Evolutionary conservation across 192 early-diverging fungal genomes (phyloP), one percentile per base, ranked within the genome.

Genomic region (Obelidium mucronatum): DNA sequence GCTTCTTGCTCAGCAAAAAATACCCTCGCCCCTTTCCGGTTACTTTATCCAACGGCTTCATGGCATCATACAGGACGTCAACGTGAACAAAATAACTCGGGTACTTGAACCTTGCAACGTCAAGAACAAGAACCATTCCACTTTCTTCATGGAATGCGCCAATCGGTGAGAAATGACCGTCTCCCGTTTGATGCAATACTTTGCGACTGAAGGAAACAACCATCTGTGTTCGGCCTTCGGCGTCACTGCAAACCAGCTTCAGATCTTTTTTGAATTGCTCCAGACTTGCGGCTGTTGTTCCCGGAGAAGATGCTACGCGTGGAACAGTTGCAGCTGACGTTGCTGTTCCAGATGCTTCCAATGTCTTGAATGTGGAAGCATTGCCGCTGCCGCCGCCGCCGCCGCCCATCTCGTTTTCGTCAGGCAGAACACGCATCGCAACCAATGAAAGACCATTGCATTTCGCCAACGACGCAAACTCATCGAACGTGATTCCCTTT

Each of bases 111-210:
- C 85, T 84, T 0, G 95, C 96, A 11, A 91, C 93, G 76, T 98
- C 96, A 26, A 97, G 80, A 4, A 98, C 93, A 44, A 98, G 82
- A 2, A 90, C 93, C 75, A 86, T 87, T 63, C 93, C 88, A 3
- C 84, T 79, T n/a, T 81, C 90, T 13, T 88, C 83, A 56, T 94
- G 89, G 74, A 92, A 97, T 3, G 90, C 94, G 11, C 91, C 94
- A 71, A 98, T 91, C 22, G 96, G 96, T n/a, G 83, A 91, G 64
- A 96, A 98, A 70, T 98, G 96, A 1, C 96, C 97, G 76, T 97
- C 95, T 35, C 97, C 97, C 1, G 95, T 98, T 80, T 97, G 95
- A 13, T 86, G 85, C 33, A 98, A 84, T 0, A 84, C 74, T 28
- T 86, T 83, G 17, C 97, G 85, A 0, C 91, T 93, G 74, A 95